Evolutionary conservation across 1,284 basidiomycete genomes (phyloP), one percentile per base, ranked within the genome.

Genomic region (Pseudozyma flocculosa): DNA sequence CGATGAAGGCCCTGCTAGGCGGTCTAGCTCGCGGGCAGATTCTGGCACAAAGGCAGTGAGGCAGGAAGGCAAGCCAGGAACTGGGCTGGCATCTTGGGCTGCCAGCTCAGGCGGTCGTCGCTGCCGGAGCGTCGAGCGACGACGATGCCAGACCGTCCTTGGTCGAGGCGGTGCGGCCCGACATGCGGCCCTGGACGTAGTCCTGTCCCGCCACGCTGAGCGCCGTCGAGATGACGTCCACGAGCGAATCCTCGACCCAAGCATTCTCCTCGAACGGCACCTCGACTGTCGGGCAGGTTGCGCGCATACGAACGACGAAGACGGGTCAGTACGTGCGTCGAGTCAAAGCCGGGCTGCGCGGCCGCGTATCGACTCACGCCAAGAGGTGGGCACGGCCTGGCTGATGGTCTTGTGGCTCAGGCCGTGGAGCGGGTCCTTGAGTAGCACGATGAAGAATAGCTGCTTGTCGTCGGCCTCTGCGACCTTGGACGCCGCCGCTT

Each of bases 231-330:
- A 78, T 60, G 0, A 68, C 68, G 45, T 78, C 75, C 39, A 71
- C 66, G 15, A 78, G 52, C 18, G 66, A 58, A 43, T 76, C 69
- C 42, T 76, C 75, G 22, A 75, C 75, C 75, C 75, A 78, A 4
- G 62, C 55, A 38, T 78, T 75, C 38, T 72, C 46, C 37, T 72
- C 71, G 36, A 70, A 69, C 1, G 70, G 54, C 2, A 76, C 60
- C 3, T 71, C 50, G 40, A 76, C 72, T 74, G 62, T 30, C 19
- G 9, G 26, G 39, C 19, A 36, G 46, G n/a, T n/a, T n/a, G n/a
- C n/a, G n/a, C n/a, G n/a, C n/a, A n/a, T n/a, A n/a, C n/a, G n/a
- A n/a, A n/a, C n/a, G n/a, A n/a, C n/a, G n/a, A n/a, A n/a, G n/a
- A n/a, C n/a, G n/a, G n/a, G n/a, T n/a, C n/a, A n/a, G n/a, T n/a